Conservation (phyloP, 2,329 filamentous ascomycete species). For the Trichoderma koningii region DNA sequence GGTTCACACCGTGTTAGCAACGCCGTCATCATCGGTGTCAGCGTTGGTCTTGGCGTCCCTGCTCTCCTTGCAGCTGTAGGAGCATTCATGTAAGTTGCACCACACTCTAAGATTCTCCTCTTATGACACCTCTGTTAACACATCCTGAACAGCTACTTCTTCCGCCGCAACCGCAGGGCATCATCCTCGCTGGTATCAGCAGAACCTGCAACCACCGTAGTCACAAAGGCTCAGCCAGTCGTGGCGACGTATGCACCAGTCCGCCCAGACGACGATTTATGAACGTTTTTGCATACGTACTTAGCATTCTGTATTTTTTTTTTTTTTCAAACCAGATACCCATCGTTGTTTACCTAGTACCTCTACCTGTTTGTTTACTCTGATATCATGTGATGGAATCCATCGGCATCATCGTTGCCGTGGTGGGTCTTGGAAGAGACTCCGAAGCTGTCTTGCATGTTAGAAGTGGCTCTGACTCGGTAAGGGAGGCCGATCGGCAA, state of each 20-base stretch:
- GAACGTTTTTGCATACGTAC: too few relatives aligned
- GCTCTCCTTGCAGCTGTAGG: constrained; percentile 39
- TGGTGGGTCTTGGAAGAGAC: not conserved
- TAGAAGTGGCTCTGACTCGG: not conserved
- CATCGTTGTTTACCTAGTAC: not conserved
- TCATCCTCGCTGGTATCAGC: not conserved
- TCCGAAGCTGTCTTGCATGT: not conserved
- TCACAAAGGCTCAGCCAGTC: constrained; percentile 1
- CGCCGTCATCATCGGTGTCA: constrained; percentile 51
- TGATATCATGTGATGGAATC: not conserved
- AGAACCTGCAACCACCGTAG: not conserved
- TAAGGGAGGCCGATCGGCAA: not conserved
- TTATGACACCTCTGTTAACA: not conserved
- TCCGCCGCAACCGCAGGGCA: constrained; percentile 5
- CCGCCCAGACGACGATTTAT: constrained; percentile 10
- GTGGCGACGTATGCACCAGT: constrained; percentile 8
- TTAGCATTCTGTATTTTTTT: too few relatives aligned
- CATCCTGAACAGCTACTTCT: not conserved
- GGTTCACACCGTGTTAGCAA: constrained; percentile 41
- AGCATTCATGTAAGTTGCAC: constrained; percentile 38
- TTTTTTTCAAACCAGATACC: too few relatives aligned
- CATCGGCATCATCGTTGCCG: constrained; percentile 3
- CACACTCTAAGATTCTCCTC: not conserved
- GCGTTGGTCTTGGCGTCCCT: constrained; percentile 49
- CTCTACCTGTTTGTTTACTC: not conserved